Evolutionary conservation across 495 filamentous ascomycete genomes (phyloP).

Genomic region (Amphirosellinia nigrospora): DNA sequence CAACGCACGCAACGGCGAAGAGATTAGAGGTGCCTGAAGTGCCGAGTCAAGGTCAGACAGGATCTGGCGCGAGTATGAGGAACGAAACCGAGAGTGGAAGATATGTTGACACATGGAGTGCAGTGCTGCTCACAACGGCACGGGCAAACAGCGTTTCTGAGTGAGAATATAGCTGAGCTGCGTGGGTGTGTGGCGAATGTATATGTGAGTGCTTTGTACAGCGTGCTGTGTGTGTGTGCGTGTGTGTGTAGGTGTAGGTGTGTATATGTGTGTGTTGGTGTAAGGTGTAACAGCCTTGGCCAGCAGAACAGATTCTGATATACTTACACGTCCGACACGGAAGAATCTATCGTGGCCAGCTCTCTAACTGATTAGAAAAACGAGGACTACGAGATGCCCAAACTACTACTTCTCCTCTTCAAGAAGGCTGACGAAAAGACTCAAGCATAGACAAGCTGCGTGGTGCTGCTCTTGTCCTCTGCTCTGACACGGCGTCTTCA

Average conservation of each 20-base stretch:
- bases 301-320: constrained; percentile 19
- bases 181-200: neutral
- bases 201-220: neutral
- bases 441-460: neutral
- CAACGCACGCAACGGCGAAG: neutral
- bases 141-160: neutral
- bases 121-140: neutral
- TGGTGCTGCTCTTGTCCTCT: constrained; percentile 23
- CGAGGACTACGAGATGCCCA: neutral
- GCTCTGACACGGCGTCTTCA: constrained; percentile 26
- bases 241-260: neutral
- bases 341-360: neutral
- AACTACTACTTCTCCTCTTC: neutral
- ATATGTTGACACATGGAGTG: neutral
- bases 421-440: neutral
- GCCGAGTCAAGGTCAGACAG: constrained; percentile 3
- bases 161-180: neutral
- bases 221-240: constrained; percentile 4
- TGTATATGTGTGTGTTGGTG: neutral
- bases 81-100: neutral
- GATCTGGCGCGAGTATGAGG: neutral
- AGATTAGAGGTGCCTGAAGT: neutral
- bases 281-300: constrained; percentile 25
- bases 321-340: constrained; percentile 21
- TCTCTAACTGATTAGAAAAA: neutral